These are phyloP conservation scores for Verticillium albo-atrum DNA, from an alignment of 2,329 filamentous ascomycete genomes.

Conservation along the genomic window DNA sequence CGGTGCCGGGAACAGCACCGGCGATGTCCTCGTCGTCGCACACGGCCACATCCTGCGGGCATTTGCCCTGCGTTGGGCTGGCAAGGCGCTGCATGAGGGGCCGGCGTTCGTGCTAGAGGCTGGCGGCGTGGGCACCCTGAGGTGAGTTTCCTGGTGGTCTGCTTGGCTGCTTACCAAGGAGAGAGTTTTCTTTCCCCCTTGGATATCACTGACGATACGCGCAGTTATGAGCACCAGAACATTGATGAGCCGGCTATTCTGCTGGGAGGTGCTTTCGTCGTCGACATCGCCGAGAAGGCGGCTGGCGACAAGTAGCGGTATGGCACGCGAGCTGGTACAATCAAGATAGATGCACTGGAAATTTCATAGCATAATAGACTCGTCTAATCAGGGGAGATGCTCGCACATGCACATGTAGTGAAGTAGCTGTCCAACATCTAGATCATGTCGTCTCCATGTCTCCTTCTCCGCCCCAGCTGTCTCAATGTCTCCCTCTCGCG, in stretches of 20 bases:
- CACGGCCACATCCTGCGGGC: slow-evolving; percentile 87
- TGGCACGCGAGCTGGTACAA: background rate
- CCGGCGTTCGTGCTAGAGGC: slow-evolving; percentile 82
- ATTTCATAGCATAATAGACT: background rate
- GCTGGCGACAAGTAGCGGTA: background rate
- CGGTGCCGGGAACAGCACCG: slow-evolving; percentile 26
- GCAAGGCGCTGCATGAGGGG: slow-evolving; percentile 67
- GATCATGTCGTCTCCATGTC: too few species aligned
- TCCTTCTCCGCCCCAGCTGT: too few species aligned
- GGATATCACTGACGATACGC: background rate
- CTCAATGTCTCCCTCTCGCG: too few species aligned
- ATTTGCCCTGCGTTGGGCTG: slow-evolving; percentile 83
- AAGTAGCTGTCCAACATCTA: too few species aligned
- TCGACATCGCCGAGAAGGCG: slow-evolving; percentile 25
- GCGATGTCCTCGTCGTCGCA: slow-evolving; percentile 61
- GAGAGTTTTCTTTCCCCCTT: background rate
- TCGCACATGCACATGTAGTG: too few species aligned
- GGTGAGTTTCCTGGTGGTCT: slow-evolving; percentile 37
- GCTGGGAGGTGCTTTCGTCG: slow-evolving; percentile 66
- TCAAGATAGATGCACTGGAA: too few species aligned
- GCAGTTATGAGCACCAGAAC: slow-evolving; percentile 73
- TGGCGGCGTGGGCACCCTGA: slow-evolving; percentile 77
- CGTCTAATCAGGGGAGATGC: too few species aligned
- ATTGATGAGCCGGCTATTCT: slow-evolving; percentile 77
- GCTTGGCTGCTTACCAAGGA: too few species aligned